Conservation (phyloP, 805 yeast genomes). For the Saccharomycopsis sp. region DNA sequence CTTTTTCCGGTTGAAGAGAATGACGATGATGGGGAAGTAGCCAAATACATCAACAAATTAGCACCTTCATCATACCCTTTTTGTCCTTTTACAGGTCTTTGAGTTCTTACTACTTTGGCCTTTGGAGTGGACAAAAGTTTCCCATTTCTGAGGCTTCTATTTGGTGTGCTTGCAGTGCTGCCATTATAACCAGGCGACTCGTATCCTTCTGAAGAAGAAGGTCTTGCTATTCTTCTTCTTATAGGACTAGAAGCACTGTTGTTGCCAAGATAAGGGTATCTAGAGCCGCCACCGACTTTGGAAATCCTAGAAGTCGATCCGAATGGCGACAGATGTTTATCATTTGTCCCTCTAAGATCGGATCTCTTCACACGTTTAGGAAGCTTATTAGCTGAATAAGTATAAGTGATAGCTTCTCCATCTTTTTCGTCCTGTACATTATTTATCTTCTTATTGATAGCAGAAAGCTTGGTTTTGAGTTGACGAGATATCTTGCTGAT, state of each 20-base stretch:
- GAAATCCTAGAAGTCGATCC: neutral
- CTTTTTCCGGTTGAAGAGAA: conserved; percentile 1
- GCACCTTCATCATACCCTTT: conserved; percentile 60
- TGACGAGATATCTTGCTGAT: conserved; percentile 20
- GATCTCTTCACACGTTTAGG: conserved; percentile 3
- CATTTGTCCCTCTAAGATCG: neutral
- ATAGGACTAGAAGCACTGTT: neutral
- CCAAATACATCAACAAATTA: conserved; percentile 70
- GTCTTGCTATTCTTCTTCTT: neutral
- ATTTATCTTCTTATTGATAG: conserved; percentile 10
- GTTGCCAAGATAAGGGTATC: neutral
- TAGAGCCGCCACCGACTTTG: neutral
- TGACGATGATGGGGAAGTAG: conserved; percentile 70
- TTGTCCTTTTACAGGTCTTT: neutral
- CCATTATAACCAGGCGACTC: neutral
- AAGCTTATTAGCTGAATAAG: conserved; percentile 2
- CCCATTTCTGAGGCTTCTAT: neutral
- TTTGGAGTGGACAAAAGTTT: conserved; percentile 13
- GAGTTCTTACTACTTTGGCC: conserved; percentile 9
- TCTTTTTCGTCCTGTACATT: neutral
- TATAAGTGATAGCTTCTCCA: neutral
- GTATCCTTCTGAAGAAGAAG: neutral
- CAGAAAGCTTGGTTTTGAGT: conserved; percentile 17
- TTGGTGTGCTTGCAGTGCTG: neutral
- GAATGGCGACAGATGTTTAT: neutral